Base-by-base conservation (phyloP, 164 flowering plant genomes). In the Amborella trichopoda region DNA sequence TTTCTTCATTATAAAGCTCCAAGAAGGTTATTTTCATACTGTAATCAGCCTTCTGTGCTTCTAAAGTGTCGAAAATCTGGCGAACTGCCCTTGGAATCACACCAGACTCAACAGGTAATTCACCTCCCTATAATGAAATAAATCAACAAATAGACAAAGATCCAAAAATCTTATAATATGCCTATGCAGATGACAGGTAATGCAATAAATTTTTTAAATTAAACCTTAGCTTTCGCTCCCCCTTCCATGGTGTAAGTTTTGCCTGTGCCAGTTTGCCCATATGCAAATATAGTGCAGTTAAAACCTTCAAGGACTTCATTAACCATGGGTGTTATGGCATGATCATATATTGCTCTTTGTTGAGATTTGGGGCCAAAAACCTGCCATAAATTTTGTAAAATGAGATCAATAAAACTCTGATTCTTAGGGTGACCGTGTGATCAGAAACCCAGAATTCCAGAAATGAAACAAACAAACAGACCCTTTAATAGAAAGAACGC, bases 191-290 rank as follows among this genome's bases (percentile, higher is more conserved):
- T 5, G n/a, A n/a, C n/a, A n/a, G n/a, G n/a, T n/a, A n/a, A n/a
- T n/a, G n/a, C n/a, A 8, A 5, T 21, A 37, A 37, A 20, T 22
- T 52, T 13, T 41, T 22, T 6, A 47, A 6, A 4, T 26, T 4
- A n/a, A n/a, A 76, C 90, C 83, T 74, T 79, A 50, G 62, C 21
- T 54, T 75, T 81, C 51, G 66, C 68, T 32, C 78, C 84, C 46
- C 95, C 95, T 72, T 84, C 87, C 90, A 84, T 84, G 13, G 90
- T 84, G 62, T 79, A 84, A 10, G 95, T 84, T 64, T 84, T 84
- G 26, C 95, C 95, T 0, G 87, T 81, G 34, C 90, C 95, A 5
- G 90, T 84, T 59, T 81, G 95, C 8, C 95, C 90, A 51, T 84
- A 84, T 2, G 95, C 90, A 61, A 84, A 84, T 44, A 84, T 77